Evolutionary conservation across 306 rosid species (phyloP).

Genomic region (Lagenaria siceraria): DNA sequence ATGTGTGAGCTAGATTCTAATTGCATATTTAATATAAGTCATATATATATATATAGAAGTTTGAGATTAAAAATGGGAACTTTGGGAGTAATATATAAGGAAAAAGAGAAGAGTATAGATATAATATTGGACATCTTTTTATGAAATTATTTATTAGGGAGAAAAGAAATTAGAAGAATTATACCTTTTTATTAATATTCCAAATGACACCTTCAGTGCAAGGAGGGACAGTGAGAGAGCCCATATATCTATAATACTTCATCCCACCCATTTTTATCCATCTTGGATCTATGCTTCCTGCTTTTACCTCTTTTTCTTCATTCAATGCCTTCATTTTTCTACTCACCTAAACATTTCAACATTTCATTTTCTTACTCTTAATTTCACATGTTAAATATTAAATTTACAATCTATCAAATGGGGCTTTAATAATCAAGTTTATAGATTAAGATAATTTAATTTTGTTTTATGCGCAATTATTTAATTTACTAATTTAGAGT

Average conservation of each 20-base stretch:
- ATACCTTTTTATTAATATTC: conserved; percentile 2
- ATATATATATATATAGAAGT: no score
- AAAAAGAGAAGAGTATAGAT: no score
- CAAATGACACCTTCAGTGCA: conserved; percentile 44
- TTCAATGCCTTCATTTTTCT: not conserved
- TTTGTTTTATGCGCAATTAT: no score
- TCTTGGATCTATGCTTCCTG: not conserved
- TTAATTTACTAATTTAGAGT: no score
- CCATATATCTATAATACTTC: conserved; percentile 2
- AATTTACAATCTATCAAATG: not conserved
- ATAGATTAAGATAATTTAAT: no score
- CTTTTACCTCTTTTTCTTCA: not conserved
- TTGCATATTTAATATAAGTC: no score
- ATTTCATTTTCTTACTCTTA: not conserved
- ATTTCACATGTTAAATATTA: not conserved
- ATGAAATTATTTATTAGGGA: no score
- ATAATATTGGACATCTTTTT: no score
- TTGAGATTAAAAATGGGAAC: no score
- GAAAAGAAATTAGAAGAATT: not conserved
- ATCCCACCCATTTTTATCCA: not conserved
- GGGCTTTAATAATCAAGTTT: no score
- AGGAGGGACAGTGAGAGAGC: conserved; percentile 31
- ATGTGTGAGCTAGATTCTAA: no score
- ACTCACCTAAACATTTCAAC: not conserved
- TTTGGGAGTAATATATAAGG: no score